Percentiles rank a stretch among this genome's conserved stretches.
These are phyloP conservation scores for Dianthus caryophyllus DNA, from an alignment of 148 eudicot genomes.

Conservation along the genomic window DNA sequence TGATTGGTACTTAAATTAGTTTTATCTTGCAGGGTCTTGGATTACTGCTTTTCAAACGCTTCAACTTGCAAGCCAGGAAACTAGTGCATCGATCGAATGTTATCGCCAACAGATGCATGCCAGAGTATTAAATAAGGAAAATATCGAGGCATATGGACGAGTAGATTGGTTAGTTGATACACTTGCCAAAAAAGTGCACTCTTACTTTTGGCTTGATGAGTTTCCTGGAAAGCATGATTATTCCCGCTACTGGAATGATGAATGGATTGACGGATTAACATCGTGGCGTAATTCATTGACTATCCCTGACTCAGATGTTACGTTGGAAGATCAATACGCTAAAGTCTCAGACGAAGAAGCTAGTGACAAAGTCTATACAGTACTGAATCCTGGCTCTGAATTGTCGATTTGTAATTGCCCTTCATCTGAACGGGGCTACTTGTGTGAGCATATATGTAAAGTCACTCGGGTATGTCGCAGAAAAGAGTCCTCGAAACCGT, in stretches of 20 bases:
- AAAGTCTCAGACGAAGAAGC: slow-evolving; percentile 54
- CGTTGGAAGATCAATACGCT: slow-evolving; percentile 46
- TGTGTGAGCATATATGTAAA: slow-evolving; percentile 85
- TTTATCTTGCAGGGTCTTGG: slow-evolving; percentile 52
- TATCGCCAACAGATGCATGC: slow-evolving; percentile 78
- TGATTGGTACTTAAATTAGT: background rate
- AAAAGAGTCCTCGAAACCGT: slow-evolving; percentile 41
- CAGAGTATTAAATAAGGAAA: slow-evolving; percentile 63
- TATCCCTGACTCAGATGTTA: slow-evolving; percentile 66
- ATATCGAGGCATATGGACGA: slow-evolving; percentile 49
- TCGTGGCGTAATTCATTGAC: slow-evolving; percentile 59
- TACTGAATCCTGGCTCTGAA: slow-evolving; percentile 73
- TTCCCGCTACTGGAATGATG: slow-evolving; percentile 71
- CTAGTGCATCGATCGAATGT: slow-evolving; percentile 65
- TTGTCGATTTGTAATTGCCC: slow-evolving; percentile 67
- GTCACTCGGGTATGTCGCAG: slow-evolving; percentile 41
- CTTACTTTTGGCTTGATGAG: slow-evolving; percentile 94
- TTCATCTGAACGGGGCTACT: slow-evolving; percentile 56
- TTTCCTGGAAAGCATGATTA: slow-evolving; percentile 78
- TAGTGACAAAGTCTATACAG: slow-evolving; percentile 33
- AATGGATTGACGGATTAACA: slow-evolving; percentile 66
- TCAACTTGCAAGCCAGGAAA: slow-evolving; percentile 87
- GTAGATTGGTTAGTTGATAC: slow-evolving; percentile 87
- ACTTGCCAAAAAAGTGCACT: slow-evolving; percentile 74
- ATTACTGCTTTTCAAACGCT: slow-evolving; percentile 40